phyloP scores from a whole-genome alignment of 148 eudicot genomes.

The Tetragonia tetragonoides region DNA sequence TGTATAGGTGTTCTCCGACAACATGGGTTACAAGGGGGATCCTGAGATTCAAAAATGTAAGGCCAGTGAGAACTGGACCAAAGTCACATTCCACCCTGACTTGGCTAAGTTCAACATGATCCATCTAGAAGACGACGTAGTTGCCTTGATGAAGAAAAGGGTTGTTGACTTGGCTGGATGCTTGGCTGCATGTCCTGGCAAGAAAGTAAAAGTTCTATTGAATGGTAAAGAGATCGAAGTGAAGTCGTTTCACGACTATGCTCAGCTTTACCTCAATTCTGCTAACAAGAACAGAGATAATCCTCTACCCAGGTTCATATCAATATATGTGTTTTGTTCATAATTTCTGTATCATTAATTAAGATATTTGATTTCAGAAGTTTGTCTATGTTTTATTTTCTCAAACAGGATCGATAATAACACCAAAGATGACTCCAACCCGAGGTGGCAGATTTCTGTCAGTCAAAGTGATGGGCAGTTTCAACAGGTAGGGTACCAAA shows the following conservation, averaged over 20 bases:
- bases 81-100: slow-evolving; percentile 86
- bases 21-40: slow-evolving; percentile 72
- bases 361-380: neutral
- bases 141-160: slow-evolving; percentile 90
- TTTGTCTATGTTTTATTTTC: neutral
- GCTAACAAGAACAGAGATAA: slow-evolving; percentile 34
- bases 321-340: neutral
- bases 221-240: slow-evolving; percentile 61
- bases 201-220: slow-evolving; percentile 64
- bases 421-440: slow-evolving; percentile 42
- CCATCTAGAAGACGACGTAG: slow-evolving; percentile 75
- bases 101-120: slow-evolving; percentile 73
- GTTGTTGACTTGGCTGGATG: slow-evolving; percentile 88
- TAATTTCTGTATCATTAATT: neutral
- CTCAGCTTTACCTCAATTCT: slow-evolving; percentile 58
- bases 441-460: slow-evolving; percentile 82
- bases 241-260: slow-evolving; percentile 67
- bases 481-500: slow-evolving; percentile 85
- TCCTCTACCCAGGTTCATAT: slow-evolving; percentile 45
- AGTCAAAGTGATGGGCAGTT: slow-evolving; percentile 80
- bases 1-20: slow-evolving; percentile 63
- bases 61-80: slow-evolving; percentile 84
- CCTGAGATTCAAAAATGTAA: slow-evolving; percentile 70
- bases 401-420: slow-evolving; percentile 48
- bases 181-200: slow-evolving; percentile 82